These are phyloP conservation scores for Fraxinus dipetala DNA, from an alignment of 305 asterid genomes.

Conservation along the genomic window DNA sequence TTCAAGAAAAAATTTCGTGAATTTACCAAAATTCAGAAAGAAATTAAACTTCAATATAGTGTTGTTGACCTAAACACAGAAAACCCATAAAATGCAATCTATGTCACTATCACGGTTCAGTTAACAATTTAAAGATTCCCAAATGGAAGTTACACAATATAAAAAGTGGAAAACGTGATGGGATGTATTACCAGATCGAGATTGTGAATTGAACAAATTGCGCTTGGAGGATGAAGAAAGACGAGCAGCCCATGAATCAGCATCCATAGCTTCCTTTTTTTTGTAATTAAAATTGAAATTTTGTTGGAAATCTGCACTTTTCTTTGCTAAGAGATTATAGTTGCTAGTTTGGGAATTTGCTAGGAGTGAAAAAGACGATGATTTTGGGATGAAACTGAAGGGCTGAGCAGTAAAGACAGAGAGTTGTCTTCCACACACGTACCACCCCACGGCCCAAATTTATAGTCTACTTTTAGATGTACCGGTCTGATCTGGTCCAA, in stretches of 20 bases:
- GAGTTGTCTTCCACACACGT: conserved; percentile 42
- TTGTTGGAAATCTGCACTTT: neutral
- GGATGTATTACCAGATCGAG: conserved; percentile 39
- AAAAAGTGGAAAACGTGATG: neutral
- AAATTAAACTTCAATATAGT: neutral
- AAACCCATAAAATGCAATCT: conserved; percentile 20
- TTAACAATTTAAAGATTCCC: conserved; percentile 19
- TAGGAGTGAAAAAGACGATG: neutral
- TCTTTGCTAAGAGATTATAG: neutral
- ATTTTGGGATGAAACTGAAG: neutral
- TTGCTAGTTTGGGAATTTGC: neutral
- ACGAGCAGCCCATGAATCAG: conserved; percentile 50
- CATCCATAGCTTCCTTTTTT: conserved; percentile 35
- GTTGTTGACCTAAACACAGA: neutral
- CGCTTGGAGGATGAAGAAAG: conserved; percentile 42
- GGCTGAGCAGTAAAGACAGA: conserved; percentile 26
- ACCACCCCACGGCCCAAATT: conserved; percentile 1
- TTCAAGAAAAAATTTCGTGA: neutral
- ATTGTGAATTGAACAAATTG: conserved; percentile 37
- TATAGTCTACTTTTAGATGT: neutral
- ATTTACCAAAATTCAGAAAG: neutral
- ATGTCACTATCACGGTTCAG: neutral
- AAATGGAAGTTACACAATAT: neutral
- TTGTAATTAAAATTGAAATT: neutral
- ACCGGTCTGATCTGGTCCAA: neutral